Evolutionary conservation across 2,329 filamentous ascomycete genomes (phyloP).

Genomic region (Penicillium sp.): DNA sequence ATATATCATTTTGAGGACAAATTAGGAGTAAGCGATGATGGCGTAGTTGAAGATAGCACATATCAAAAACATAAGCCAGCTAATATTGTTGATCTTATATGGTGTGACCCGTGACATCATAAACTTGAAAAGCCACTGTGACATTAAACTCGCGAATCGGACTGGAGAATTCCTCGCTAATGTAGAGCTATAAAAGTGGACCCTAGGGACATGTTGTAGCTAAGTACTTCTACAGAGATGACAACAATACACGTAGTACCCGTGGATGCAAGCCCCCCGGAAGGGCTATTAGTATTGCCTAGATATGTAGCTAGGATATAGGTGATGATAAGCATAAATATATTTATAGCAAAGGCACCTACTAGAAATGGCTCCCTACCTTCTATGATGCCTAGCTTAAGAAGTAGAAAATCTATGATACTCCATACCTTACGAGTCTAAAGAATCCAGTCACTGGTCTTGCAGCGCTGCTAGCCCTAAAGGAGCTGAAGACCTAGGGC

Average conservation of each 20-base stretch:
- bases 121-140: constrained; percentile 48
- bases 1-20: constrained; percentile 47
- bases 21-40: constrained; percentile 50
- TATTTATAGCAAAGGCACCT: constrained; percentile 56
- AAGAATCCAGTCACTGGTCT: constrained; percentile 59
- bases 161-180: constrained; percentile 44
- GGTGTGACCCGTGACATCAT: constrained; percentile 46
- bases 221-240: constrained; percentile 55
- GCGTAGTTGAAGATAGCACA: constrained; percentile 55
- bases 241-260: constrained; percentile 56
- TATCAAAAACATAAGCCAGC: constrained; percentile 56
- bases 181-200: constrained; percentile 42
- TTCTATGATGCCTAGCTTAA: constrained; percentile 55
- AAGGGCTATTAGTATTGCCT: constrained; percentile 38
- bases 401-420: constrained; percentile 52
- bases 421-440: constrained; percentile 57
- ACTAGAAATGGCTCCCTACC: constrained; percentile 54
- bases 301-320: constrained; percentile 54
- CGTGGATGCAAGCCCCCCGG: constrained; percentile 35
- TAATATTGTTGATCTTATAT: constrained; percentile 51
- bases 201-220: constrained; percentile 47
- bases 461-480: constrained; percentile 53
- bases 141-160: constrained; percentile 42
- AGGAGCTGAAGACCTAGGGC: constrained; percentile 52
- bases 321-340: constrained; percentile 58